These are phyloP conservation scores for Cyclotella cryptica DNA, from an alignment of 108 stramenopile genomes.

Conservation along the genomic window DNA sequence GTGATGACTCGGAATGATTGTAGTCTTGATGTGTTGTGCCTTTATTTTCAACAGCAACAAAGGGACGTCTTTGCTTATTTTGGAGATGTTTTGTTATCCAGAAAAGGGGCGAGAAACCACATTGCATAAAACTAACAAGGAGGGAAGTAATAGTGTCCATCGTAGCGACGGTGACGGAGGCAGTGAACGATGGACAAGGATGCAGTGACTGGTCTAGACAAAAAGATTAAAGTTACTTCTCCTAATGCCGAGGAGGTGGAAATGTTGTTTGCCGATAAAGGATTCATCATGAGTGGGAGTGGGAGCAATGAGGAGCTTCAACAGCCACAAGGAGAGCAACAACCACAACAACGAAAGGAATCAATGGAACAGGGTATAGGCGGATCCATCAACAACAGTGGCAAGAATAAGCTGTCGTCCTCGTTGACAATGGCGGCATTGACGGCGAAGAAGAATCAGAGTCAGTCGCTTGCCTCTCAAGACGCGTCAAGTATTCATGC, in stretches of 20 bases:
- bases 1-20: too few species aligned
- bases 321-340: neutral
- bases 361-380: too few species aligned
- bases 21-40: too few species aligned
- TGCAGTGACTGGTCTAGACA: neutral
- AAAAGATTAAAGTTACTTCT: slow-evolving; percentile 27
- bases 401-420: neutral
- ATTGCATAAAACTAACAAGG: neutral
- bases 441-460: slow-evolving; percentile 1
- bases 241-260: slow-evolving; percentile 39
- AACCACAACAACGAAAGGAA: neutral
- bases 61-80: too few species aligned
- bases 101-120: too few species aligned
- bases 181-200: too few species aligned
- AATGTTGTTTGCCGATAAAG: slow-evolving; percentile 33
- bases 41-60: too few species aligned
- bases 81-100: too few species aligned
- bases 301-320: neutral
- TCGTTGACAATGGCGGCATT: neutral
- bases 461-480: neutral
- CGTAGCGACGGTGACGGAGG: neutral
- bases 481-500: neutral
- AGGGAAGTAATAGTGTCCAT: neutral
- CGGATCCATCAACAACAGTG: neutral
- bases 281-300: neutral